Base-by-base conservation (phyloP, 495 filamentous ascomycete genomes). In the Friedmanniomyces simplex region DNA sequence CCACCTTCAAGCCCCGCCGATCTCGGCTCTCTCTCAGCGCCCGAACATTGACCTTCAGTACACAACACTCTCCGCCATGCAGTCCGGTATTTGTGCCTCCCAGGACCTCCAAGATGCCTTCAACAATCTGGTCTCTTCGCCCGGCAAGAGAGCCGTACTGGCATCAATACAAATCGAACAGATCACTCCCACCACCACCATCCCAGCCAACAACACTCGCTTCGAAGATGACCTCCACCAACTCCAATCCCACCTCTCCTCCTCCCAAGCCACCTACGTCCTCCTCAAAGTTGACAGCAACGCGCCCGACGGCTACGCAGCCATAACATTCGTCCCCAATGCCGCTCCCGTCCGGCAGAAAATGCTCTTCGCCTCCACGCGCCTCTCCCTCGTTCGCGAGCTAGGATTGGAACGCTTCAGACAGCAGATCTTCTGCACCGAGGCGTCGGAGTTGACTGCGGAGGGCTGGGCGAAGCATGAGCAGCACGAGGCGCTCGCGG, bases 321-420 rank as follows among this genome's bases (percentile, higher is more conserved):
- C 87, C 46, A 73, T 96, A 45, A 91, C 93, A 30, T 96, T 95
- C 68, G 87, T 98, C 45, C 93, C 93, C 2, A 88, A 89, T 67
- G 72, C 85, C 53, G 91, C 93, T 5, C 86, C 86, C 18, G 93
- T 98, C 39, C 85, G 93, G 41, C 85, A 91, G 63, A 98, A 98
- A 79, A 97, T 90, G 77, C 80, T 98, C 50, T 95, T 96, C 71
- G 91, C 93, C 34, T 82, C 86, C 41, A 95, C 93, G 18, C 81
- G 90, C 39, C 76, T 91, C 53, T 91, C 89, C 0, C 77, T 98
- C 12, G 76, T 84, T 41, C 79, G 91, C 42, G 91, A 96, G 72
- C 77, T 98, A 16, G 93, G 93, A 47, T 83, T 81, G 21, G 93
- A 97, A 71, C 83, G 88, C 68, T 96, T 98, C 72, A 70, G 80